A percentile compares a stretch with the other conserved stretches of the same genome.
phyloP scores from a whole-genome alignment of 345 rosid genomes.

The Trapa bicornis region DNA sequence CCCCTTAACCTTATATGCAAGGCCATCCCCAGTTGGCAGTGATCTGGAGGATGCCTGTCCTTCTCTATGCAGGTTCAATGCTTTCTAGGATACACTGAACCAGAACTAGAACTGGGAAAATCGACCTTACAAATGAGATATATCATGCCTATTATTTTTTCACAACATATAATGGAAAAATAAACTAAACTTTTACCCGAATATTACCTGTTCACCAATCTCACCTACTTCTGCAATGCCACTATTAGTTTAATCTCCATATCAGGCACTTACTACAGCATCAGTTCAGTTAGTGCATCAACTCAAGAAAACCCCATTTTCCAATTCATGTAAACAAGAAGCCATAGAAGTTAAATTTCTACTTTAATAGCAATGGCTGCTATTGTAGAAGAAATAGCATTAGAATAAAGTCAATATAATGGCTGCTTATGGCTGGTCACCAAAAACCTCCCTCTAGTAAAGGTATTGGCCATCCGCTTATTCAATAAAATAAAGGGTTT shows the following conservation, averaged over 20 bases:
- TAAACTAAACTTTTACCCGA: conserved; percentile 4
- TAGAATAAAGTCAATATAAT: background rate
- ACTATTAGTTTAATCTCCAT: conserved; percentile 1
- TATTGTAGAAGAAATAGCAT: background rate
- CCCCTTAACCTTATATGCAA: background rate
- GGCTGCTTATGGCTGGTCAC: conserved; percentile 8
- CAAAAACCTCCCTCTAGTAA: conserved; percentile 10
- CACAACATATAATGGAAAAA: background rate
- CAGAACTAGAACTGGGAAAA: background rate
- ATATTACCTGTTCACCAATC: conserved; percentile 19
- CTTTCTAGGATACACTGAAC: too few relatives aligned
- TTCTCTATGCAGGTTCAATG: too few relatives aligned
- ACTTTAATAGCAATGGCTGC: background rate
- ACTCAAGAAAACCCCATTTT: background rate
- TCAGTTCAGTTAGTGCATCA: conserved; percentile 4
- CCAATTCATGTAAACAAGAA: background rate
- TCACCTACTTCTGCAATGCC: conserved; percentile 19
- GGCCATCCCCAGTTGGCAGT: background rate
- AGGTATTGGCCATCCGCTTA: conserved; percentile 13
- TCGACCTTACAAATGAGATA: background rate
- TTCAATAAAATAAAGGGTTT: background rate
- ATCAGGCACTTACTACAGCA: background rate
- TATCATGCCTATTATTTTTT: background rate
- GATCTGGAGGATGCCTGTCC: too few relatives aligned
- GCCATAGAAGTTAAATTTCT: conserved; percentile 2